These are phyloP conservation scores for Catenaria anguillulae DNA, from an alignment of 371 early-diverging fungal genomes.

Conservation along the genomic window DNA sequence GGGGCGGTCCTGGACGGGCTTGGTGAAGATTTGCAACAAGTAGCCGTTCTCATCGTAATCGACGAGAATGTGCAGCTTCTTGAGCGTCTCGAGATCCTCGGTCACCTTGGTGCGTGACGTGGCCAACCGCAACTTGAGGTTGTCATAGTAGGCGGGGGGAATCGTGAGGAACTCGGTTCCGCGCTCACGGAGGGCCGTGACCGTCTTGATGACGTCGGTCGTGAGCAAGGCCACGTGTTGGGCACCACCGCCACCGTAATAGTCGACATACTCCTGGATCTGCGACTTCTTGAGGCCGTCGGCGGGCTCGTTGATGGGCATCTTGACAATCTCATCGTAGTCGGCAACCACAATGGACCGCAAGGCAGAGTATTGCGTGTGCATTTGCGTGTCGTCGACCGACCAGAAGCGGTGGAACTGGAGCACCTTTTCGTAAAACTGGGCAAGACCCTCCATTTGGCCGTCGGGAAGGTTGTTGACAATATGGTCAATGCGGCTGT, in stretches of 20 bases:
- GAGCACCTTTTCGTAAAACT: conserved; percentile 67
- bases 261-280: conserved; percentile 94
- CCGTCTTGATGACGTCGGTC: conserved; percentile 65
- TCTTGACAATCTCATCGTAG: conserved; percentile 77
- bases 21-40: conserved; percentile 83
- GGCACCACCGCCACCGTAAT: conserved; percentile 82
- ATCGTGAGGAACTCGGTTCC: conserved; percentile 82
- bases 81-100: conserved; percentile 65
- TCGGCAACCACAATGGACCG: conserved; percentile 94
- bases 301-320: conserved; percentile 98
- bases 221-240: conserved; percentile 94
- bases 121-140: conserved; percentile 51
- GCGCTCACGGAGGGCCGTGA: conserved; percentile 59
- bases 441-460: conserved; percentile 73
- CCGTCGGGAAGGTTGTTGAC: conserved; percentile 90
- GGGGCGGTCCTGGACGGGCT: conserved; percentile 88
- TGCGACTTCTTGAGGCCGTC: conserved; percentile 82
- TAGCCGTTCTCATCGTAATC: conserved; percentile 95
- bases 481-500: conserved; percentile 88
- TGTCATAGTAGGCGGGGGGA: conserved; percentile 81
- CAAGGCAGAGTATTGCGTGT: conserved; percentile 86
- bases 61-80: conserved; percentile 76
- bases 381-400: conserved; percentile 90
- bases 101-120: conserved; percentile 49
- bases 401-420: conserved; percentile 97